phyloP scores from a whole-genome alignment of 2,329 filamentous ascomycete species.

The Fusarium penzigii region DNA sequence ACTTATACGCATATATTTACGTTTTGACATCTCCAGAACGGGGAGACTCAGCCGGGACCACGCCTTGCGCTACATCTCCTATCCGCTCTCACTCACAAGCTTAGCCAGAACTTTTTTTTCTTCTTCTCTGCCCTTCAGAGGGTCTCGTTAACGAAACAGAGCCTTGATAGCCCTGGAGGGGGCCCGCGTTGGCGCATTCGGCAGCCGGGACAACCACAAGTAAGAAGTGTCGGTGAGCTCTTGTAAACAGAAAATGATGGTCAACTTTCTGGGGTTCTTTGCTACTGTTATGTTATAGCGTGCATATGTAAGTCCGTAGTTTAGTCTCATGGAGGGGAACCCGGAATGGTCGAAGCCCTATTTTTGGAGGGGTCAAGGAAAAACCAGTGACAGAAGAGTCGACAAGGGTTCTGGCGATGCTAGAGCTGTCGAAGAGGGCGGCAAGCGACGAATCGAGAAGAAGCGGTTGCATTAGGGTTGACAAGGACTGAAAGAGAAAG shows the following conservation, averaged over 20 bases:
- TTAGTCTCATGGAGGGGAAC: slow-evolving; percentile 21
- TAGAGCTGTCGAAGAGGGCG: slow-evolving; percentile 19
- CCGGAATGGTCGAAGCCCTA: slow-evolving; percentile 21
- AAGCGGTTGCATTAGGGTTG: slow-evolving; percentile 22
- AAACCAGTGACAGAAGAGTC: background rate
- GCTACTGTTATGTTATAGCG: background rate
- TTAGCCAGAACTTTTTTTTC: background rate
- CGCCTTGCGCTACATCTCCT: background rate
- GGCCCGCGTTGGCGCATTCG: slow-evolving; percentile 21
- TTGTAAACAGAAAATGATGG: background rate
- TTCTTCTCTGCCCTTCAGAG: background rate
- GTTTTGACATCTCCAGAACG: slow-evolving; percentile 15
- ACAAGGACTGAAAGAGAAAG: slow-evolving; percentile 4
- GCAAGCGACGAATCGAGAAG: slow-evolving; percentile 17
- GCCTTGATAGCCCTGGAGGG: slow-evolving; percentile 1
- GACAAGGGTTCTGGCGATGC: slow-evolving; percentile 15
- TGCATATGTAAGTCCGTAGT: slow-evolving; percentile 7
- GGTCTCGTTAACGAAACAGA: too few species aligned
- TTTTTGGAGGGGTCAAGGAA: slow-evolving; percentile 25
- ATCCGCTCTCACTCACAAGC: background rate
- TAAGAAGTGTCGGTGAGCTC: slow-evolving; percentile 2
- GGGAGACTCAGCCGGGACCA: slow-evolving; percentile 14
- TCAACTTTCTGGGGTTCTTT: slow-evolving; percentile 5
- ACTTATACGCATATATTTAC: slow-evolving; percentile 14
- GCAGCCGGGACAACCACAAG: slow-evolving; percentile 25